Evolutionary conservation across 257 asterid genomes (phyloP), one percentile per base, ranked within the genome.

Genomic region (Nicotiana tabacum): DNA sequence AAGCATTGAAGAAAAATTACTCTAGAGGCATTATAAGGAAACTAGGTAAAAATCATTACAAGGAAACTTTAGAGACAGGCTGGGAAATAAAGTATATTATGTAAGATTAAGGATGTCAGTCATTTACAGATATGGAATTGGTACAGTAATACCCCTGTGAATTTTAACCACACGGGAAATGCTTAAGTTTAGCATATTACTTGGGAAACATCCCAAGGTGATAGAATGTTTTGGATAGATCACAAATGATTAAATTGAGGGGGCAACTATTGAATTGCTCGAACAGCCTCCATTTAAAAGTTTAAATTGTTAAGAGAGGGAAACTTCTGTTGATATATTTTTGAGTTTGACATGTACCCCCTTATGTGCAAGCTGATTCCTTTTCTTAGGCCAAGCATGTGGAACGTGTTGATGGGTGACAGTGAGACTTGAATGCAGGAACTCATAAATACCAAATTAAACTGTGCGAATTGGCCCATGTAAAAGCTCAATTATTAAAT

Each of bases 341-440:
- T 76, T 55, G 4, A 65, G 65, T 51, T 51, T 76, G 64, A 24
- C 53, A 51, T 24, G 4, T 8, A 2, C 21, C 10, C 77, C 43
- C 46, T 15, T 15, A 29, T 29, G 80, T 0, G 2, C 27, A 76
- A 51, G 65, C 17, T 51, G 43, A 76, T 51, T 15, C 64, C 0
- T 51, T 76, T 51, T 51, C 64, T 8, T 29, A 51, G 43, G 80
- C 5, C 57, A 76, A 51, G 80, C 46, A 76, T 10, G 16, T 51
- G 80, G 64, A 53, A 76, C 16, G 80, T 51, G 27, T 76, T 51
- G 79, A 76, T 51, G 7, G 80, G 29, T 76, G 64, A 76, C 27
- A 51, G 64, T 32, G 51, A 51, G 46, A 27, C 16, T 7, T 8
- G 27, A 76, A 51, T 76, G 64, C 24, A 51, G 65, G 0, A 76